These are phyloP conservation scores for Mallotus japonicus DNA, from an alignment of 441 rosid genomes.

Conservation along the genomic window DNA sequence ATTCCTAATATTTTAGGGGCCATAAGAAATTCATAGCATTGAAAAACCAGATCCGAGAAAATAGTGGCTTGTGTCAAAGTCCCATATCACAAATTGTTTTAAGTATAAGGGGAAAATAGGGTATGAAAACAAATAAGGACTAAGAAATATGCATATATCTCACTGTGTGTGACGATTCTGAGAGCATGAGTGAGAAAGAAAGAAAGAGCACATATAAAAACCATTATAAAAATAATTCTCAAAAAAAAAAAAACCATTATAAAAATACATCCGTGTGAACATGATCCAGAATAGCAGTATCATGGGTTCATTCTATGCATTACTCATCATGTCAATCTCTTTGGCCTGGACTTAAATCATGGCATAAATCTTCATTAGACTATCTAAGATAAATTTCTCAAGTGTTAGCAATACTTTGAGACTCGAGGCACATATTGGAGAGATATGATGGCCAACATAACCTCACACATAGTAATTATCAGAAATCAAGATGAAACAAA, in stretches of 20 bases:
- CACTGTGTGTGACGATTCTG: background rate
- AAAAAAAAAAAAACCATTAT: too few species aligned
- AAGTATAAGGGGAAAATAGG: background rate
- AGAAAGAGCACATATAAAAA: background rate
- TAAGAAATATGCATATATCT: background rate
- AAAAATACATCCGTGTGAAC: background rate
- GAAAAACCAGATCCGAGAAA: background rate
- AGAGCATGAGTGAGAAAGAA: background rate
- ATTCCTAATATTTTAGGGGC: background rate
- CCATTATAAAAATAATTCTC: too few species aligned
- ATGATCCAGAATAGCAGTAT: background rate
- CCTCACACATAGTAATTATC: too few species aligned
- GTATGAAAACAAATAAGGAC: background rate
- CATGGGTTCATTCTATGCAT: too few species aligned
- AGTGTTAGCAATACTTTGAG: too few species aligned
- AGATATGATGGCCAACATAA: too few species aligned
- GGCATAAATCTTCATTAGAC: too few species aligned
- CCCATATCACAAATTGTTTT: background rate
- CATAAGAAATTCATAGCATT: slow-evolving; percentile 5
- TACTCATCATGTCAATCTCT: too few species aligned
- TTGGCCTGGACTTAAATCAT: too few species aligned
- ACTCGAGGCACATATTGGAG: too few species aligned
- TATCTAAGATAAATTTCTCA: too few species aligned
- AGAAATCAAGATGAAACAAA: too few species aligned
- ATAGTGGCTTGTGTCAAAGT: background rate